Base-by-base conservation (phyloP, 2,329 filamentous ascomycete species). In the Trichoderma sp. region DNA sequence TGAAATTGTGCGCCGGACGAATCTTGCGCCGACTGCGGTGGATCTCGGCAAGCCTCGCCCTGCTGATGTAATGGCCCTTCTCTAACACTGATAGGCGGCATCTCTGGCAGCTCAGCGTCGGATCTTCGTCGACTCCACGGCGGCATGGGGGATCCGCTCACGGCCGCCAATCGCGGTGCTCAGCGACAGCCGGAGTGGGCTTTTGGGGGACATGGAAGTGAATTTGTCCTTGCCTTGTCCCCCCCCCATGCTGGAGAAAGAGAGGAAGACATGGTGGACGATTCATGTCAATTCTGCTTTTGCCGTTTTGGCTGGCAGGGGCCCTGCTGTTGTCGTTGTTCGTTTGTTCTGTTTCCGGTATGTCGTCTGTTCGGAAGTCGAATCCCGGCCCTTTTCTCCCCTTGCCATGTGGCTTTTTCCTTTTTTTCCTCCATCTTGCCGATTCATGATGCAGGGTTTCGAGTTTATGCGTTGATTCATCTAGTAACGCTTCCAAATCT, bases 1-100 rank as follows among this genome's bases (percentile, higher is more conserved):
- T 59, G 44, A 64, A 59, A 52, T 58, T 64, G 60, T 44, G 62
- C 55, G 62, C 54, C 52, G 62, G 62, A 41, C 21, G 61, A 64
- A 64, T 57, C 62, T 64, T 64, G 54, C 7, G 19, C 62, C 62
- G 62, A 50, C 17, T 48, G 47, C 45, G 45, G 45, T 56, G 47
- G 45, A n/a, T 28, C 26, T 24, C 30, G 14, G 28, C n/a, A 44
- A 41, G 28, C 34, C 30, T 61, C 24, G 30, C 47, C 58, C 28
- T 51, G 47, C 34, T 43, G 15, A 26, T 15, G n/a, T 24, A 34
- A 48, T 30, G 17, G 24, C 7, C 19, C 14, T 5, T 6, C 44
- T 48, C 30, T 19, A 41, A 47, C 56, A 48, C 44, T 59, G 56
- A 47, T 47, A 34, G 45, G 47, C 45, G 21, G 47, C 54, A 43